Evolutionary conservation across 2,329 filamentous ascomycete species (phyloP), one percentile per base, ranked within the genome.

Genomic region (Curvularia verruculosa): DNA sequence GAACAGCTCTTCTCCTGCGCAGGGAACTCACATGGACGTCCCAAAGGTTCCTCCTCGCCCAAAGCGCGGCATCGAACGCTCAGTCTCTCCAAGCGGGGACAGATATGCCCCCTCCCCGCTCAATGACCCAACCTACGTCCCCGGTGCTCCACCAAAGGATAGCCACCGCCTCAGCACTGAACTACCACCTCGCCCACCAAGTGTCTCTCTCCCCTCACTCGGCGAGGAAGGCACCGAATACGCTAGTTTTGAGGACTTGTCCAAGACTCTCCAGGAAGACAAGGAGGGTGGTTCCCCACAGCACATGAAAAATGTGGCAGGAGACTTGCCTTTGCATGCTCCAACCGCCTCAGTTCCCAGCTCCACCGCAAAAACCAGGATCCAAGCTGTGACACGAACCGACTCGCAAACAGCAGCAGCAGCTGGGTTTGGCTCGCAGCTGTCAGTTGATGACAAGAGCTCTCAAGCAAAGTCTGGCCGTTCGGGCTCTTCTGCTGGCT

Each of bases 181-280:
- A 29, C 77, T 83, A 61, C 73, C 82, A 26, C 78, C 81, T 18
- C 89, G 91, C 49, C 86, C 90, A 34, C 85, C 87, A 47, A 96
- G 91, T 72, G 91, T 96, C 54, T 85, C 86, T 31, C 84, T 97
- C 73, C 94, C 94, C 15, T 90, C 90, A 1, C 84, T 96, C 53
- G 94, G 94, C 56, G 88, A 97, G 73, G 94, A 97, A 79, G 94
- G 94, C 61, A 87, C 83, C 65, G 94, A 97, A 79, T 97, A 97
- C 78, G 91, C 86, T 50, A 89, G 85, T 69, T 79, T 86, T 65
- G 78, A 84, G 15, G 73, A 75, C 49, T 64, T 76, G 34, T 71
- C 69, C 45, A 71, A 68, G 54, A 73, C 73, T 3, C 67, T 71
- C 60, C 66, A 70, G 3, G 63, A 64, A 24, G 75, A 70, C 54